Percentiles rank a stretch among this genome's conserved stretches.
Conservation (phyloP, 2,329 filamentous ascomycete species). For the Diatrype stigma region DNA sequence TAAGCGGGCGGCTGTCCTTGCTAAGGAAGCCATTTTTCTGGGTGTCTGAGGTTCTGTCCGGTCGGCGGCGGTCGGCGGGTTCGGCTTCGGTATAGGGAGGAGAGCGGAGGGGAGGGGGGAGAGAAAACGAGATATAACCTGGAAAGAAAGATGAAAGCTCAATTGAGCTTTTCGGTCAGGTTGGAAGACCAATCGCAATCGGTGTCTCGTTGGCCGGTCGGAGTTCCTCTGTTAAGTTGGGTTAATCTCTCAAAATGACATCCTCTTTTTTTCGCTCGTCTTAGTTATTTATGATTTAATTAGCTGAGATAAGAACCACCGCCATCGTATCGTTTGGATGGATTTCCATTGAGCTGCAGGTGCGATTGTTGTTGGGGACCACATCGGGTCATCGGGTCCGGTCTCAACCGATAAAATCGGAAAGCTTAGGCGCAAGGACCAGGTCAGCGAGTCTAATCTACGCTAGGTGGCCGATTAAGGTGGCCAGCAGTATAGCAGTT, state of each 20-base stretch:
- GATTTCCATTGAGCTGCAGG: constrained; percentile 7
- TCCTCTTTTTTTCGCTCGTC: neutral
- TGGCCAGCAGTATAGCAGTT: neutral
- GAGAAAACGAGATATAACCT: too few relatives aligned
- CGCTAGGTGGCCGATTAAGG: neutral
- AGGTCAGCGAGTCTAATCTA: neutral
- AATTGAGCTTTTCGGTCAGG: constrained; percentile 20
- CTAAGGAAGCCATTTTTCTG: constrained; percentile 60
- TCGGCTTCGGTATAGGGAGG: constrained; percentile 11
- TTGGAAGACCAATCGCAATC: constrained; percentile 2
- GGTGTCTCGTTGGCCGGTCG: neutral
- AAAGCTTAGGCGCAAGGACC: neutral
- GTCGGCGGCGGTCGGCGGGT: too few relatives aligned
- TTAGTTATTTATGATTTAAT: constrained; percentile 8
- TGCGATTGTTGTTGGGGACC: constrained; percentile 16
- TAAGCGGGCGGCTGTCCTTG: constrained; percentile 55
- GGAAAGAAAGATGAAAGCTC: constrained; percentile 19
- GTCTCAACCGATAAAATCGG: constrained; percentile 16
- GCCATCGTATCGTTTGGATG: constrained; percentile 16
- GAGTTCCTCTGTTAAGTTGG: neutral
- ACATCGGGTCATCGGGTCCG: constrained; percentile 14
- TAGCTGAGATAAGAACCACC: constrained; percentile 4
- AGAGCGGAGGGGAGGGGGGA: constrained; percentile 18
- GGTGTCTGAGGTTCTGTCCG: constrained; percentile 10
- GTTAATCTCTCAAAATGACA: neutral